Evolutionary conservation across 2,329 filamentous ascomycete genomes (phyloP).

Genomic region (Emmonsiellopsis sp.): DNA sequence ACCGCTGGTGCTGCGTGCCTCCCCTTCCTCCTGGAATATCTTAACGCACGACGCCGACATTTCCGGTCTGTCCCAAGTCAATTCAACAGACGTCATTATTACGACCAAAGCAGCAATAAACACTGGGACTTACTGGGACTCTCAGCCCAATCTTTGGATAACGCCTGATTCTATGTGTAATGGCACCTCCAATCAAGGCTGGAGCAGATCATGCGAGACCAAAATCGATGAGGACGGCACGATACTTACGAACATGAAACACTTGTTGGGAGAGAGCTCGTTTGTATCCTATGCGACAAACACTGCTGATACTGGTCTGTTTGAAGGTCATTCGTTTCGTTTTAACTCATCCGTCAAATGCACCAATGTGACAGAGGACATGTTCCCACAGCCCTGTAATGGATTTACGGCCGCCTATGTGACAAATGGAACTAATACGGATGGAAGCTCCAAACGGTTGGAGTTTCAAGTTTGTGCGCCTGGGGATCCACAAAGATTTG

Average conservation of each 20-base stretch:
- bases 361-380: background rate
- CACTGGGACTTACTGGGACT: background rate
- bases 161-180: background rate
- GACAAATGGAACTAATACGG: background rate
- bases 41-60: slow-evolving; percentile 5
- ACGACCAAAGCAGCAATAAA: slow-evolving; percentile 1
- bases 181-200: background rate
- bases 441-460: background rate
- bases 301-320: slow-evolving; percentile 3
- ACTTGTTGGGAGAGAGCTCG: background rate
- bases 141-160: slow-evolving; percentile 4
- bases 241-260: background rate
- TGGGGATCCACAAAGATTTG: background rate
- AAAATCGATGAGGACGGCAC: background rate
- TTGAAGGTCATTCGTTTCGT: slow-evolving; percentile 5
- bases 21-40: background rate
- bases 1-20: background rate
- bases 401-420: background rate
- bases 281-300: slow-evolving; percentile 3
- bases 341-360: slow-evolving; percentile 6
- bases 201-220: background rate
- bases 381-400: slow-evolving; percentile 1
- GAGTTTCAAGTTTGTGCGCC: slow-evolving; percentile 5
- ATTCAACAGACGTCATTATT: background rate
- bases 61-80: slow-evolving; percentile 3